Evolutionary conservation across 2,329 filamentous ascomycete species (phyloP), one percentile per base, ranked within the genome.

Genomic region (Calonectria naviculata): DNA sequence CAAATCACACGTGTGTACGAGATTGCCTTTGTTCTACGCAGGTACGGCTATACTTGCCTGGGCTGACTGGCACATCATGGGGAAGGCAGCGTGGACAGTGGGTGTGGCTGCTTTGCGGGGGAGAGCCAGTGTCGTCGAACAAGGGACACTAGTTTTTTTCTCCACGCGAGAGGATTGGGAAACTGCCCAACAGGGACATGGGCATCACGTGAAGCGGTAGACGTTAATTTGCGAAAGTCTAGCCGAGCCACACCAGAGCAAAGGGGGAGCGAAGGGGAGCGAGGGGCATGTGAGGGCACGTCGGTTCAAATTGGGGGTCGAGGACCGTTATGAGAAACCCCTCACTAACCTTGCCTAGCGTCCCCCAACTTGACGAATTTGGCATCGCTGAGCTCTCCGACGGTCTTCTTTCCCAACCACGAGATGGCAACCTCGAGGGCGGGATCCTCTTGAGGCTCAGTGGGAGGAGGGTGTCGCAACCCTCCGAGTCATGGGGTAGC

Each of bases 361-460:
- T 9, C 44, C 66, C 36, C 46, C 26, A 34, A 24, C 29, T 26
- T 17, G n/a, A 54, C n/a, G 24, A 26, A 28, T 9, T 12, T 58
- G 15, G 29, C n/a, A 38, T 68, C 66, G 66, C 66, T 64, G 29
- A 60, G 31, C 28, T 65, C 41, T 46, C 67, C 67, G 67, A 60
- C 60, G 67, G 60, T n/a, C 31, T 38, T 49, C 47, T 47, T 68
- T 58, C 67, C 67, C 60, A 65, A 68, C 60, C 47, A 41, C 41
- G 34, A 36, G 52, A 38, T 21, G 36, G 24, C 8, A 19, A 12
- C 21, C 13, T 36, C 15, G 52, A 36, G 52, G 31, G 52, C 38
- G 44, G 17, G n/a, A 54, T 49, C 36, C 26, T 38, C 26, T 26
- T n/a, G 62, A 65, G 62, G 26, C 54, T 58, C 52, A 7, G 52